A percentile compares a stretch with the other conserved stretches of the same genome.
These are phyloP conservation scores for Metschnikowia anglica DNA, from an alignment of 805 yeast genomes.

Conservation along the genomic window DNA sequence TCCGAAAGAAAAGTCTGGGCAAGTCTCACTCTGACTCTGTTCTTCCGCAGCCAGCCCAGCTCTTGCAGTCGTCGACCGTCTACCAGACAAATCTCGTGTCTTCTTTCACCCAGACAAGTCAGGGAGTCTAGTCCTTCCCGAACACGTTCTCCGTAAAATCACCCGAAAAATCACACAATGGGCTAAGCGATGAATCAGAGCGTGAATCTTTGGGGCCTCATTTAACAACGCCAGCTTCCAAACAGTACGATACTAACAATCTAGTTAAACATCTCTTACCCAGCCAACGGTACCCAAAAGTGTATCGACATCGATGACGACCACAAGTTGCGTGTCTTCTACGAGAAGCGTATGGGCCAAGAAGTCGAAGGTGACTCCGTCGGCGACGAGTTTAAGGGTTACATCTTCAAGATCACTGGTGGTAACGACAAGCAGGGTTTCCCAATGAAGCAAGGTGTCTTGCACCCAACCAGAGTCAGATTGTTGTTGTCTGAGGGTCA, in stretches of 20 bases:
- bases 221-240: not conserved
- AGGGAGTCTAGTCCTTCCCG: no score
- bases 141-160: no score
- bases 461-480: conserved; percentile 99
- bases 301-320: conserved; percentile 97
- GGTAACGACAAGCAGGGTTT: conserved; percentile 99
- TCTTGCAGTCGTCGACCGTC: no score
- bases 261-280: conserved; percentile 98
- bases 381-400: conserved; percentile 99
- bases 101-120: no score
- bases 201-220: no score
- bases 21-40: no score
- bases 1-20: no score
- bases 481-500: conserved; percentile 89
- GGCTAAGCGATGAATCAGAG: no score
- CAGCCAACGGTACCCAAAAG: conserved; percentile 99
- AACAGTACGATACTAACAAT: conserved; percentile 15
- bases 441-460: conserved; percentile 99
- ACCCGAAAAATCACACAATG: no score
- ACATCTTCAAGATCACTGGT: conserved; percentile 97
- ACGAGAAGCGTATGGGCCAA: conserved; percentile 99
- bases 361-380: conserved; percentile 98
- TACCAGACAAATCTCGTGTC: no score
- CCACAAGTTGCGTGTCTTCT: conserved; percentile 96
- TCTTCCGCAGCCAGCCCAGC: no score